phyloP scores from a whole-genome alignment of 805 yeast genomes.

The Yarrowia deformans region DNA sequence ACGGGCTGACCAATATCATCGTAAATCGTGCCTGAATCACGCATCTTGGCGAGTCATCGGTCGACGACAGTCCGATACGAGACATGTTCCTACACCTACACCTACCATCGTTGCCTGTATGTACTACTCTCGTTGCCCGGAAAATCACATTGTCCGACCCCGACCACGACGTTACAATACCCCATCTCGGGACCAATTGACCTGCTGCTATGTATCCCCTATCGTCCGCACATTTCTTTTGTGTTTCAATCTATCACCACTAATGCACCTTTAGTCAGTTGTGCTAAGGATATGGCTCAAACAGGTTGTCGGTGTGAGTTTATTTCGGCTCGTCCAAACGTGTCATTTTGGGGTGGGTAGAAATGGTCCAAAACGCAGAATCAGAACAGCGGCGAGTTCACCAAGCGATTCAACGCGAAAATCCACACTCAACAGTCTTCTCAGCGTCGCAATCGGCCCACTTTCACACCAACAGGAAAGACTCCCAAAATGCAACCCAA shows the following conservation, averaged over 20 bases:
- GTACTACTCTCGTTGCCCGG: too few relatives aligned
- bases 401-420: background rate
- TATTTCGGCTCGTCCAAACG: background rate
- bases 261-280: slow-evolving; percentile 28
- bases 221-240: background rate
- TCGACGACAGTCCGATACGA: too few relatives aligned
- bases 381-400: background rate
- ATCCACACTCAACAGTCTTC: background rate
- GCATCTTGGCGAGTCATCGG: too few relatives aligned
- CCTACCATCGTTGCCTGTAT: too few relatives aligned
- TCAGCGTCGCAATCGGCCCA: background rate
- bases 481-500: background rate
- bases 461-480: background rate
- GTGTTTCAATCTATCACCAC: background rate
- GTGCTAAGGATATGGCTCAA: background rate
- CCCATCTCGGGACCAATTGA: too few relatives aligned
- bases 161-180: too few relatives aligned
- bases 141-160: too few relatives aligned
- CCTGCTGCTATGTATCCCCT: background rate
- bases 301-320: background rate
- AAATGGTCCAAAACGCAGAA: background rate
- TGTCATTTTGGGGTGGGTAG: background rate
- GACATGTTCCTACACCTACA: too few relatives aligned
- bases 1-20: too few relatives aligned
- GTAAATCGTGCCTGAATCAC: too few relatives aligned